These are phyloP conservation scores for Zangia roseola DNA, from an alignment of 768 basidiomycete species.

Conservation along the genomic window DNA sequence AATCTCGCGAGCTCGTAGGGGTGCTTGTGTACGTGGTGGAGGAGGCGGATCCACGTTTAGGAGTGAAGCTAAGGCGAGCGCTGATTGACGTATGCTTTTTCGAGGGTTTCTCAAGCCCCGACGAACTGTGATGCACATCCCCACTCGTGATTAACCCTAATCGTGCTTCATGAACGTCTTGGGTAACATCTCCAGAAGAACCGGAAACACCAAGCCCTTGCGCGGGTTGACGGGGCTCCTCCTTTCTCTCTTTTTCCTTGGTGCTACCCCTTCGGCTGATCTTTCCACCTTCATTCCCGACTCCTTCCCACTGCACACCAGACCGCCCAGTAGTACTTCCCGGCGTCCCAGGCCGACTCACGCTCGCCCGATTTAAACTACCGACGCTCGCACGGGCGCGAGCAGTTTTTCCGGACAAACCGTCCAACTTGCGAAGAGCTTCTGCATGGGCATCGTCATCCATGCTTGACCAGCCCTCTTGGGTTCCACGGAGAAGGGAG, in stretches of 20 bases:
- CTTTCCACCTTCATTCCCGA: constrained; percentile 40
- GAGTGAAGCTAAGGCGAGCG: constrained; percentile 72
- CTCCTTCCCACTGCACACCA: constrained; percentile 74
- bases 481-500: constrained; percentile 80
- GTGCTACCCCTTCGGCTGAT: constrained; percentile 37
- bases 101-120: constrained; percentile 58
- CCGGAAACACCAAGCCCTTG: constrained; percentile 36
- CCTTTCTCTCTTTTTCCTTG: constrained; percentile 47
- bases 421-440: constrained; percentile 90
- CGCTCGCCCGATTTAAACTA: constrained; percentile 64
- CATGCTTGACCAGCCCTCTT: constrained; percentile 86
- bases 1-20: constrained; percentile 83
- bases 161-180: constrained; percentile 43
- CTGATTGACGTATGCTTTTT: constrained; percentile 60
- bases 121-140: constrained; percentile 52
- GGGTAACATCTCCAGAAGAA: constrained; percentile 32
- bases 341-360: constrained; percentile 76
- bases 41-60: constrained; percentile 86
- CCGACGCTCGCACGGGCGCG: constrained; percentile 75
- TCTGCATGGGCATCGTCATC: constrained; percentile 89
- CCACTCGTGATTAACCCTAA: constrained; percentile 48
- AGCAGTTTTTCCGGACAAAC: constrained; percentile 72
- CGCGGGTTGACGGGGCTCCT: constrained; percentile 26
- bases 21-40: constrained; percentile 85
- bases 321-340: constrained; percentile 49